A percentile compares a stretch with the other conserved stretches of the same genome.
Evolutionary conservation across 1,139 yeast genomes (phyloP).

Genomic region (Nakaseomyces bracarensis): DNA sequence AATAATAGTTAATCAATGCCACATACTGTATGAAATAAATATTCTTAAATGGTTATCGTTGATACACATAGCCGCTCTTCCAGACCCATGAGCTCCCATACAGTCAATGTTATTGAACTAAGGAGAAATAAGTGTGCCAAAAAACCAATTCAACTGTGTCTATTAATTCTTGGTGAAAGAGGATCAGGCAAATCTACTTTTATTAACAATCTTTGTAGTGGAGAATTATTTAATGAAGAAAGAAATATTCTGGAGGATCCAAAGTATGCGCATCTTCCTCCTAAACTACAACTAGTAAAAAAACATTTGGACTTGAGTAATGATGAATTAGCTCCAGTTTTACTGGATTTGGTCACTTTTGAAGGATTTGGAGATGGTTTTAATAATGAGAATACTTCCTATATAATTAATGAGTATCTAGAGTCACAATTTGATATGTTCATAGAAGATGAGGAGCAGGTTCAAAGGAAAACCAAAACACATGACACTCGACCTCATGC

Average conservation of each 20-base stretch:
- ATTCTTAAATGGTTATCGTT: neutral
- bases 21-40: too few relatives aligned
- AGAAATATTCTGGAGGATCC: neutral
- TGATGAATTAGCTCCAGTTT: constrained; percentile 37
- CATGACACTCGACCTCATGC: constrained; percentile 58
- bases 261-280: constrained; percentile 17
- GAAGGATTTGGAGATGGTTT: constrained; percentile 42
- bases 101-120: constrained; percentile 30
- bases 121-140: constrained; percentile 52
- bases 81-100: constrained; percentile 1
- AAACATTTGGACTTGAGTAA: constrained; percentile 32
- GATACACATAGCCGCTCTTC: neutral
- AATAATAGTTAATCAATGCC: too few relatives aligned
- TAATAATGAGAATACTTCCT: constrained; percentile 30
- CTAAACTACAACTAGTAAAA: constrained; percentile 24
- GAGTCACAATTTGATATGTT: constrained; percentile 49
- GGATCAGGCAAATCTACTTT: constrained; percentile 60
- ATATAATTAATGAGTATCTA: constrained; percentile 43
- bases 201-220: constrained; percentile 50
- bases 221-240: constrained; percentile 10
- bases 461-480: constrained; percentile 46
- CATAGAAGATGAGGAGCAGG: constrained; percentile 52
- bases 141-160: constrained; percentile 48
- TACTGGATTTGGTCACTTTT: constrained; percentile 36
- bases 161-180: constrained; percentile 52